Evolutionary conservation across 2,329 filamentous ascomycete species (phyloP), one percentile per base, ranked within the genome.

Genomic region (Pyrenochaeta sp.): DNA sequence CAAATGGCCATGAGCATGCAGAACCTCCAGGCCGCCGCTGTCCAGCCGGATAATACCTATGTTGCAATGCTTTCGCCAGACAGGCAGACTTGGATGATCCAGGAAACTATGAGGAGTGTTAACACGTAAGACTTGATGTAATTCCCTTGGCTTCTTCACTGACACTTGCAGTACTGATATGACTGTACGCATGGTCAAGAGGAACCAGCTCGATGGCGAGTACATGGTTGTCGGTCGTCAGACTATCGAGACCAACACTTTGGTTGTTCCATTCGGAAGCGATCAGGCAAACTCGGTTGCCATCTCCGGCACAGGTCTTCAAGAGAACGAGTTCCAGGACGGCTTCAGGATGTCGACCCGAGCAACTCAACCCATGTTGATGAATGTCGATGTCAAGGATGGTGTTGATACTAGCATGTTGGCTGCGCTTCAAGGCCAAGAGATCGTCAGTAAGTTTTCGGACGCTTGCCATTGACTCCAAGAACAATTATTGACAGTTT

Each of bases 151-250:
- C 5, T 19, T 32, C 13, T 10, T 15, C 35, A 18, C 43, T 55
- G 22, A 52, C 38, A 15, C 11, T 20, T 9, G 3, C 23, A 67
- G 60, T 32, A 66, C 68, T 17, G 68, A 71, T 39, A 67, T 60
- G 56, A 71, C 67, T 5, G 65, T 70, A 6, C 65, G 68, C 32
- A 63, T 70, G 55, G 56, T 68, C 31, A 70, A 69, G 58, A 55
- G 58, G 17, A 64, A 53, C 40, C 63, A 58, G 38, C 60, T 71
- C 21, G 68, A 71, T 26, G 68, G 68, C 10, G 68, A 71, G 34
- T 71, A 71, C 48, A 68, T 69, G 60, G 59, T 66, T 14, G 57
- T 71, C n/a, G 68, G 67, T 35, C 67, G 68, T 28, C 64, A 69
- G 50, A 71, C 67, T n/a, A 41, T 58, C 8, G 68, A 67, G 38